Conservation (phyloP, 2,329 filamentous ascomycete species). For the Colletotrichum tanaceti region DNA sequence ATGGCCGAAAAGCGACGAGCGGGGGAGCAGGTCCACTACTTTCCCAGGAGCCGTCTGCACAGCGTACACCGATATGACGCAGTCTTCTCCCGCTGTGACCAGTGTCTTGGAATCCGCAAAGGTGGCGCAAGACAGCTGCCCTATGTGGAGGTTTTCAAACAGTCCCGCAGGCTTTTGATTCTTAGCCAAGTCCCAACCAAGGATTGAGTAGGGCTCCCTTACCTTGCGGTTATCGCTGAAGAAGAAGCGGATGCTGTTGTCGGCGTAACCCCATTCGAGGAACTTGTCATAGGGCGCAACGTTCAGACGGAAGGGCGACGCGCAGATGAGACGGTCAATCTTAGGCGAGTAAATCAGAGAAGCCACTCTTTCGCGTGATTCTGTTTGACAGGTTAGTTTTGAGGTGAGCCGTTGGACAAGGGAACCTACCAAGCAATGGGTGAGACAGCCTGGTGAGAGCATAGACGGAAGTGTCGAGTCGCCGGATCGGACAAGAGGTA, state of each 20-base stretch:
- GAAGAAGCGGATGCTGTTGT: constrained; percentile 93
- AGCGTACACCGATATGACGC: constrained; percentile 87
- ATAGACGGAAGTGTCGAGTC: constrained; percentile 82
- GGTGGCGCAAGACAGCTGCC: constrained; percentile 83
- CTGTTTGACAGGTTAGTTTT: constrained; percentile 46
- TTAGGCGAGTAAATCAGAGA: constrained; percentile 83
- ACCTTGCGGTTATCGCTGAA: constrained; percentile 83
- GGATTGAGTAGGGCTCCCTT: constrained; percentile 39
- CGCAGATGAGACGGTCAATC: constrained; percentile 84
- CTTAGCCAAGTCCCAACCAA: constrained; percentile 45
- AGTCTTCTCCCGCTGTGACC: constrained; percentile 92
- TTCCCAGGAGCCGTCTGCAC: constrained; percentile 73
- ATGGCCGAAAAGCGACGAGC: constrained; percentile 89
- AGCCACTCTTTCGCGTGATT: constrained; percentile 81
- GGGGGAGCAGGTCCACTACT: constrained; percentile 80
- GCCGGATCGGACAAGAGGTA: constrained; percentile 69
- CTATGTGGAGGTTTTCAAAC: constrained; percentile 93
- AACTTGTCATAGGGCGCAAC: constrained; percentile 93
- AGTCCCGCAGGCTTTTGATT: constrained; percentile 74
- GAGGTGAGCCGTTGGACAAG: too few relatives aligned
- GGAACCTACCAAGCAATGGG: constrained; percentile 72
- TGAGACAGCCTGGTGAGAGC: constrained; percentile 82
- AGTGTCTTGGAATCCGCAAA: constrained; percentile 93
- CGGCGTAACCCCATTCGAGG: constrained; percentile 95
- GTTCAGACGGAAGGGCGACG: constrained; percentile 86